phyloP scores from a whole-genome alignment of 305 asterid species.

The Fraxinus sp. region DNA sequence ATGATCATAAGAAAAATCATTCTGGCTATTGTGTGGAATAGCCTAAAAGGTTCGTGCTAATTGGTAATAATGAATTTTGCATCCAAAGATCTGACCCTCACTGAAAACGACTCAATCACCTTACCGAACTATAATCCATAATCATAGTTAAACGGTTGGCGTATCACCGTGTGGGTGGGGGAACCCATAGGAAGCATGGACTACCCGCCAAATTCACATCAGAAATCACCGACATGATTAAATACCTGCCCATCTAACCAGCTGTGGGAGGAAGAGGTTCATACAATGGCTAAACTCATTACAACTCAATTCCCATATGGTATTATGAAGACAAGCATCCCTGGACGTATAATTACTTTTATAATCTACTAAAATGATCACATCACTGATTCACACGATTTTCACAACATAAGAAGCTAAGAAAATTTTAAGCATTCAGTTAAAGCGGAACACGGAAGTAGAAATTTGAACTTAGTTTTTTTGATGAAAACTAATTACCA shows the following conservation, averaged over 20 bases:
- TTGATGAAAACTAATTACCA: slow-evolving; percentile 53
- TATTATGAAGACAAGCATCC: background rate
- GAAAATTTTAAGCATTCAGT: slow-evolving; percentile 13
- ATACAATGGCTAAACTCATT: slow-evolving; percentile 1
- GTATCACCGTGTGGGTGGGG: background rate
- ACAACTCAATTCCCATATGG: background rate
- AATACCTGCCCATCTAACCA: slow-evolving; percentile 1
- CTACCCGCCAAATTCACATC: background rate
- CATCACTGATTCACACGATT: slow-evolving; percentile 6
- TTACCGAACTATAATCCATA: background rate
- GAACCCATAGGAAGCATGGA: background rate
- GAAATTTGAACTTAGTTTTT: background rate
- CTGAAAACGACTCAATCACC: background rate
- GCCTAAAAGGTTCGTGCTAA: slow-evolving; percentile 13
- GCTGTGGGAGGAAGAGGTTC: slow-evolving; percentile 11
- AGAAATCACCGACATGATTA: slow-evolving; percentile 8
- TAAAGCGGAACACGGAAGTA: slow-evolving; percentile 8
- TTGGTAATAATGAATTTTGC: slow-evolving; percentile 18
- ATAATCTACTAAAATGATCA: background rate
- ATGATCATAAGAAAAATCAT: slow-evolving; percentile 3
- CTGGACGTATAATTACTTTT: background rate
- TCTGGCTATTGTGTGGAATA: slow-evolving; percentile 9
- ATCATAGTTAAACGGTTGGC: background rate
- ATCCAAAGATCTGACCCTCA: slow-evolving; percentile 7
- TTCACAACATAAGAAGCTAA: background rate